These are phyloP conservation scores for Candolleomyces eurysporus DNA, from an alignment of 768 basidiomycete species.

Conservation along the genomic window DNA sequence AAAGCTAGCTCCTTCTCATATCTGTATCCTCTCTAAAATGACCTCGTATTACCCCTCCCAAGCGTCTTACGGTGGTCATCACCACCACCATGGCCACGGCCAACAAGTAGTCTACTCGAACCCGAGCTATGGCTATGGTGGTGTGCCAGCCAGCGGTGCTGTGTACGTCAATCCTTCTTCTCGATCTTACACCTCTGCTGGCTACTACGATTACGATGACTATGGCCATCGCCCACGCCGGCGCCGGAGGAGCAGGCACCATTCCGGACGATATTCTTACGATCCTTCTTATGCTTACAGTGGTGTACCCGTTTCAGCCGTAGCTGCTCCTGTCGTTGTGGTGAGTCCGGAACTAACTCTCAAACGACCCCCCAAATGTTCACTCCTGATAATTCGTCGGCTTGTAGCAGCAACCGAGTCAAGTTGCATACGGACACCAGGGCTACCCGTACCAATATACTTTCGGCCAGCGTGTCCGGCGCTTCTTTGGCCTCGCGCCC, in stretches of 20 bases:
- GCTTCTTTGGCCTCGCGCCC: constrained; percentile 52
- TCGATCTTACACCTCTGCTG: constrained; percentile 2
- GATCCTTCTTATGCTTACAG: constrained; percentile 16
- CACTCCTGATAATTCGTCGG: not conserved
- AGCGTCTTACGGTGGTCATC: constrained; percentile 14
- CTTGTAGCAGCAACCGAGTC: constrained; percentile 25
- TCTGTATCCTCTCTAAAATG: constrained; percentile 19
- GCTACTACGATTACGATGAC: constrained; percentile 20
- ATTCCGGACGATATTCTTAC: constrained; percentile 8
- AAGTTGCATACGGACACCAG: constrained; percentile 17
- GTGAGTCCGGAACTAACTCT: constrained; percentile 16
- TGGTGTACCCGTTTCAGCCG: constrained; percentile 20
- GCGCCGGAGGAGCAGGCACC: constrained; percentile 1
- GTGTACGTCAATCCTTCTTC: constrained; percentile 27
- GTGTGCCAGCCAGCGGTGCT: constrained; percentile 23
- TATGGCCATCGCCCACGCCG: constrained; percentile 18
- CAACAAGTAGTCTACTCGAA: constrained; percentile 32
- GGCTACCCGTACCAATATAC: constrained; percentile 26
- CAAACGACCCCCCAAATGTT: not conserved
- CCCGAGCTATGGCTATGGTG: constrained; percentile 14
- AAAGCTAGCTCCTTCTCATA: constrained; percentile 10
- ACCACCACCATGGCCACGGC: constrained; percentile 14
- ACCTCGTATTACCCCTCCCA: constrained; percentile 39
- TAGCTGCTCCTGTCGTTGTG: constrained; percentile 25
- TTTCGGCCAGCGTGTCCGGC: constrained; percentile 46